A percentile compares a stretch with the other conserved stretches of the same genome.
These are phyloP conservation scores for Taphrina wiesneri DNA, from an alignment of 1,139 yeast genomes.

Conservation along the genomic window DNA sequence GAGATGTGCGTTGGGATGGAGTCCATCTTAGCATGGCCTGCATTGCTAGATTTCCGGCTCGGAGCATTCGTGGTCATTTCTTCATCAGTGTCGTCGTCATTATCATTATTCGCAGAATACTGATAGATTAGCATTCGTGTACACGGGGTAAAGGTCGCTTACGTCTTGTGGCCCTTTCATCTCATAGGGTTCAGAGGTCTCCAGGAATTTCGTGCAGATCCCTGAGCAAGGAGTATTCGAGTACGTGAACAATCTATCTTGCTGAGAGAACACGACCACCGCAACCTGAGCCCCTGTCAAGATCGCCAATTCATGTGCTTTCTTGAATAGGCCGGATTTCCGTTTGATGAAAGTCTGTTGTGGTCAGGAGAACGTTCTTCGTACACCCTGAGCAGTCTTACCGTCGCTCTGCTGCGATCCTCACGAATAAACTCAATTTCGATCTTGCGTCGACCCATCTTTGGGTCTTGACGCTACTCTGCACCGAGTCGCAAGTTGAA, in stretches of 20 bases:
- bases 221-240: slow-evolving; percentile 26
- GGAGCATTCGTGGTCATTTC: slow-evolving; percentile 3
- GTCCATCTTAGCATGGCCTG: slow-evolving; percentile 1
- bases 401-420: slow-evolving; percentile 70
- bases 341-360: slow-evolving; percentile 79
- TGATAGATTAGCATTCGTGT: not conserved
- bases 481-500: no score
- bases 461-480: not conserved
- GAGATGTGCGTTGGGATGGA: not conserved
- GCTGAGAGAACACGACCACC: slow-evolving; percentile 82
- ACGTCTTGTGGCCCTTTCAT: slow-evolving; percentile 25
- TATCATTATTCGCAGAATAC: slow-evolving; percentile 15
- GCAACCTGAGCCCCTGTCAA: slow-evolving; percentile 92
- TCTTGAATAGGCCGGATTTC: slow-evolving; percentile 91
- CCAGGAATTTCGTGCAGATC: slow-evolving; percentile 14
- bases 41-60: not conserved
- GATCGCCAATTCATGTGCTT: slow-evolving; percentile 91
- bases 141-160: not conserved
- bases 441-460: slow-evolving; percentile 95
- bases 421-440: slow-evolving; percentile 88
- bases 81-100: slow-evolving; percentile 26
- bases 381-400: not conserved
- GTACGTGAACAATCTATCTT: slow-evolving; percentile 61
- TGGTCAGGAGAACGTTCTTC: not conserved
- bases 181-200: slow-evolving; percentile 7